Base-by-base conservation (phyloP, 2,329 filamentous ascomycete species). In the Phialophora macrospora region DNA sequence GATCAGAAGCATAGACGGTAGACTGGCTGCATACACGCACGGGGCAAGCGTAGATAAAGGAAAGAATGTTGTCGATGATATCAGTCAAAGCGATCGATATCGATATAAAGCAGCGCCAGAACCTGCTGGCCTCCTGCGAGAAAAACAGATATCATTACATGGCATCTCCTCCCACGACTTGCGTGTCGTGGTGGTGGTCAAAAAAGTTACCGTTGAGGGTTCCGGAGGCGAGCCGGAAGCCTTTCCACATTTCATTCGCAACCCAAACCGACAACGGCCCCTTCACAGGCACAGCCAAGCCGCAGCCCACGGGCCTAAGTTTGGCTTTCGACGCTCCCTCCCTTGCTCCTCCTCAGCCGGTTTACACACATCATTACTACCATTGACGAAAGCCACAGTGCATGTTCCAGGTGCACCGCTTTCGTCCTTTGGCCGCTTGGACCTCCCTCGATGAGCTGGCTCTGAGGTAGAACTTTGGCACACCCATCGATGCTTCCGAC, bases 1-100 rank as follows among this genome's bases (percentile, higher is more conserved):
- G 54, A 46, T 60, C 28, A 46, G 46, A 34, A 59, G 56, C 56
- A 59, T 59, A 49, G 56, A 46, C 38, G 28, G 55, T 41, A 28
- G 55, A 48, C n/a, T 34, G 22, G 28, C 32, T 12, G 56, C 38
- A 59, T 46, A 26, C 48, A 51, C 48, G 48, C 20, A 51, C 48
- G 24, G 48, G 20, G 48, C 48, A 28, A 14, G 48, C 26, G 20
- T 26, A 28, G 24, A 51, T 51, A 51, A 28, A 51, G 48, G 48
- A 51, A 28, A 28, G 48, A 51, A 28, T 28, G 48, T 51, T 17
- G 48, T 8, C 48, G 48, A 51, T 51, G 48, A 51, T 12, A 22
- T 51, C 48, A 51, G 46, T 49, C 12, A 17, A 41, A 14, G 17
- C 26, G 20, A 26, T 56, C 32, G 34, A 26, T 28, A 46, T 44